Conservation (phyloP, 176 grass and related monocot genomes). For the Bonia amplexicaulis region DNA sequence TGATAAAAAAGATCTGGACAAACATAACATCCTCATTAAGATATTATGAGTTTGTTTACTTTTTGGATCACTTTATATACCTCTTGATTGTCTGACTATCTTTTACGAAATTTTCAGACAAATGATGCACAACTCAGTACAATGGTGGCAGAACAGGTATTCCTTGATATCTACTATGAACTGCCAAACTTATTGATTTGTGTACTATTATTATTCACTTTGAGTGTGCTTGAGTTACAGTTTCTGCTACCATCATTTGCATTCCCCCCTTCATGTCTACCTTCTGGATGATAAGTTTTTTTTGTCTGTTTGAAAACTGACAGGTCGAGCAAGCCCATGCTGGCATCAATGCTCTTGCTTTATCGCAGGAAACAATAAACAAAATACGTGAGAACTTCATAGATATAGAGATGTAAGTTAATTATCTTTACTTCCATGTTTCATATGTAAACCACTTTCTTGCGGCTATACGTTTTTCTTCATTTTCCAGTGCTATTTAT, state of each 20-base stretch:
- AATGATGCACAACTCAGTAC: conserved; percentile 99
- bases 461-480: conserved; percentile 2
- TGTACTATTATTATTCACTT: background rate
- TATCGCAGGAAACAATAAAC: conserved; percentile 95
- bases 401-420: conserved; percentile 85
- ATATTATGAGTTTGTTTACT: conserved; percentile 4
- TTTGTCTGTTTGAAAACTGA: conserved; percentile 8
- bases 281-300: background rate
- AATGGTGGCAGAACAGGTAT: conserved; percentile 98
- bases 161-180: conserved; percentile 17
- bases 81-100: conserved; percentile 28
- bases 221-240: background rate
- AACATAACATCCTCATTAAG: background rate
- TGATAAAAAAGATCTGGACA: background rate
- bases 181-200: conserved; percentile 6
- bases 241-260: conserved; percentile 6
- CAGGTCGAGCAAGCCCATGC: conserved; percentile 93
- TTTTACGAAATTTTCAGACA: conserved; percentile 59
- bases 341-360: conserved; percentile 81
- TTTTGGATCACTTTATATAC: conserved; percentile 17
- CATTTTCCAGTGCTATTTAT: conserved; percentile 25
- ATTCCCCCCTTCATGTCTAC: background rate
- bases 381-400: conserved; percentile 87
- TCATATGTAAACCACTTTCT: conserved; percentile 5
- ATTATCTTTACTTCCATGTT: background rate